Evolutionary conservation across 2,329 filamentous ascomycete genomes (phyloP).

Genomic region (Claviceps citrina): DNA sequence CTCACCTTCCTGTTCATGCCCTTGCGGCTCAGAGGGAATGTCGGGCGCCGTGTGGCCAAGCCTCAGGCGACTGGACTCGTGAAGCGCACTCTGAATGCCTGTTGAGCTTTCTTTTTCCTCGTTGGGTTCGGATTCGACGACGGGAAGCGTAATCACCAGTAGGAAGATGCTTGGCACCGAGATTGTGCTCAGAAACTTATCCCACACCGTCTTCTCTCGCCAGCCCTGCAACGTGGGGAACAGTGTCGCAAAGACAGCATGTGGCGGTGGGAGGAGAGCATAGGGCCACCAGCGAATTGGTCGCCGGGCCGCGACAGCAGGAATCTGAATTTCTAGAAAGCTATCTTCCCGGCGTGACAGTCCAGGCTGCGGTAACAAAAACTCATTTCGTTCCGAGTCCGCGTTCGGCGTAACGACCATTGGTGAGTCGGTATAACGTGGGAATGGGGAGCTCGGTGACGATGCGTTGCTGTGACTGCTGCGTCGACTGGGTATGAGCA

Average conservation of each 20-base stretch:
- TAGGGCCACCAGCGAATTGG: slow-evolving; percentile 71
- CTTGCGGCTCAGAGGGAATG: slow-evolving; percentile 19
- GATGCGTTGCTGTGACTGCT: slow-evolving; percentile 29
- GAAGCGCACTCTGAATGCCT: slow-evolving; percentile 13
- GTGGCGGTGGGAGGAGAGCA: slow-evolving; percentile 52
- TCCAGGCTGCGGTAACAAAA: slow-evolving; percentile 32
- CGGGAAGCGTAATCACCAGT: slow-evolving; percentile 76
- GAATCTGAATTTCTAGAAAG: slow-evolving; percentile 28
- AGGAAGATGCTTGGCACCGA: slow-evolving; percentile 85
- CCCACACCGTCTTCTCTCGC: slow-evolving; percentile 69
- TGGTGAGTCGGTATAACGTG: slow-evolving; percentile 47
- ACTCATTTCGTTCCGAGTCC: slow-evolving; percentile 32
- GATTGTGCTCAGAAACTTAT: slow-evolving; percentile 64
- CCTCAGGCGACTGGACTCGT: slow-evolving; percentile 14
- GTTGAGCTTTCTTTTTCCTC: slow-evolving; percentile 26
- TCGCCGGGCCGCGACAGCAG: slow-evolving; percentile 21
- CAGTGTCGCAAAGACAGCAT: slow-evolving; percentile 54
- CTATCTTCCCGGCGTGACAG: slow-evolving; percentile 28
- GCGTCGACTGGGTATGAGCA: slow-evolving; percentile 32
- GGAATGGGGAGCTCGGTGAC: slow-evolving; percentile 49
- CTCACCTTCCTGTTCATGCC: slow-evolving; percentile 32
- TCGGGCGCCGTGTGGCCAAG: slow-evolving; percentile 19
- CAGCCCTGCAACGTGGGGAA: slow-evolving; percentile 81
- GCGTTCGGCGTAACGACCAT: slow-evolving; percentile 26
- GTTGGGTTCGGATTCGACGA: slow-evolving; percentile 58